Evolutionary conservation across 2,329 filamentous ascomycete species (phyloP).

Genomic region (Coniochaeta prunicola): DNA sequence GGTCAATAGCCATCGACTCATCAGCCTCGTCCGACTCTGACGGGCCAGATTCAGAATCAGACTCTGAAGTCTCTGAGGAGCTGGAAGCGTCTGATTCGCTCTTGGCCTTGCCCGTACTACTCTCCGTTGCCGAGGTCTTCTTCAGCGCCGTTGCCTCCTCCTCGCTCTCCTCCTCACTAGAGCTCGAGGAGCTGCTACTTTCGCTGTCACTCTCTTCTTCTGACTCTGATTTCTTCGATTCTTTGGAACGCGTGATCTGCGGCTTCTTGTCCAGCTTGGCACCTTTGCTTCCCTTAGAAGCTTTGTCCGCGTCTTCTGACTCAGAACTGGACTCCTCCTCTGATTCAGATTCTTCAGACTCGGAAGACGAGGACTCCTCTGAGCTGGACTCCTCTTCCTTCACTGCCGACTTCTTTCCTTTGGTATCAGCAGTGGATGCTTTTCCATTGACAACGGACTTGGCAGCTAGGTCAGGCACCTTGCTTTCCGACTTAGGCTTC

Average conservation of each 20-base stretch:
- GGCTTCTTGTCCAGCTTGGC: background rate
- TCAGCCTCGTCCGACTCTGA: conserved; percentile 19
- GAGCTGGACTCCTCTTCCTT: conserved; percentile 1
- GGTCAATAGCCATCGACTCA: conserved; percentile 26
- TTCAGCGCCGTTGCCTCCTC: conserved; percentile 10
- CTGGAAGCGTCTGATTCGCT: conserved; percentile 4
- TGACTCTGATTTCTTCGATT: conserved; percentile 7
- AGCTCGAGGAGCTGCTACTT: conserved; percentile 9
- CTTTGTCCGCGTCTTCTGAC: conserved; percentile 5
- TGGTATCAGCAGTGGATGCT: background rate
- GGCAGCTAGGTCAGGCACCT: background rate
- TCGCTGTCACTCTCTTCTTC: conserved; percentile 12
- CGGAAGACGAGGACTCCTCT: background rate
- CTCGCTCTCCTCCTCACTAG: conserved; percentile 18
- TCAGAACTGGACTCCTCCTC: conserved; percentile 6
- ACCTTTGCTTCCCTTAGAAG: conserved; percentile 7
- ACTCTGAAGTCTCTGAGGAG: conserved; percentile 2
- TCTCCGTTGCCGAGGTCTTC: conserved; percentile 4
- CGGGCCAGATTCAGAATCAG: conserved; percentile 3
- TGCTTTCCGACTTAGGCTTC: conserved; percentile 2
- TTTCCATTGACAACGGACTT: background rate
- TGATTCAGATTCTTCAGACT: conserved; percentile 10
- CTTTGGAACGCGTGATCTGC: conserved; percentile 19
- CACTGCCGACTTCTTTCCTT: conserved; percentile 5
- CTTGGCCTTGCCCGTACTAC: conserved; percentile 2